Evolutionary conservation across 148 eudicot genomes (phyloP).

Genomic region (Euryodendron excelsum): DNA sequence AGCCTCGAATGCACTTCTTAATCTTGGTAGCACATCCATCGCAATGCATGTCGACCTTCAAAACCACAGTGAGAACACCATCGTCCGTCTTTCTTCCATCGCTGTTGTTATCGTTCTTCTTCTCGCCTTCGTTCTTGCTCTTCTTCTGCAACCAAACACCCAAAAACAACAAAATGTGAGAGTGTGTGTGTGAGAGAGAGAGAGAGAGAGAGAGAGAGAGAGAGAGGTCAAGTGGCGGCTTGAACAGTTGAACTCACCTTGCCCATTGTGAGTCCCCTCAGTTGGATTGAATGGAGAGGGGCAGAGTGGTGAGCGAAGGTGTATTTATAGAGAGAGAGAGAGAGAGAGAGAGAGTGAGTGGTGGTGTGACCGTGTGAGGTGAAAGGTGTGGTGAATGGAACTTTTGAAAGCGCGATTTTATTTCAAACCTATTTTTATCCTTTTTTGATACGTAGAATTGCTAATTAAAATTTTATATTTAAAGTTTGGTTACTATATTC

Average conservation of each 20-base stretch:
- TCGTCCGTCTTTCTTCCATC: not conserved
- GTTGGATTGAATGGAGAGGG: not conserved
- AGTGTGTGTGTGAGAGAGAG: not conserved
- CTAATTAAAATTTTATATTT: no score
- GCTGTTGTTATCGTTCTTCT: not conserved
- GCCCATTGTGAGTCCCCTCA: not conserved
- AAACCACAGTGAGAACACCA: conserved; percentile 21
- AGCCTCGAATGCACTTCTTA: conserved; percentile 21
- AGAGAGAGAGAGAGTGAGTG: no score
- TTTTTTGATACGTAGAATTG: no score
- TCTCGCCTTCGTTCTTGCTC: not conserved
- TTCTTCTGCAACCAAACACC: conserved; percentile 9
- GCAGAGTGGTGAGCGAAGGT: no score
- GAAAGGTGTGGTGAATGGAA: no score
- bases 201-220: not conserved
- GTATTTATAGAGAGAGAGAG: no score
- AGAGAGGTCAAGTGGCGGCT: not conserved
- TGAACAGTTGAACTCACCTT: not conserved
- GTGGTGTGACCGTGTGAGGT: no score
- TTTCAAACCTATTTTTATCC: no score
- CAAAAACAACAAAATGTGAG: not conserved
- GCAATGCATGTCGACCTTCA: conserved; percentile 50
- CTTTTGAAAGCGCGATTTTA: no score
- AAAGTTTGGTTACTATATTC: no score
- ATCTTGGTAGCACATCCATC: conserved; percentile 44